Percentiles rank a stretch among this genome's conserved stretches.
These are phyloP conservation scores for Stephania cephalantha DNA, from an alignment of 164 flowering plant genomes.

Conservation along the genomic window DNA sequence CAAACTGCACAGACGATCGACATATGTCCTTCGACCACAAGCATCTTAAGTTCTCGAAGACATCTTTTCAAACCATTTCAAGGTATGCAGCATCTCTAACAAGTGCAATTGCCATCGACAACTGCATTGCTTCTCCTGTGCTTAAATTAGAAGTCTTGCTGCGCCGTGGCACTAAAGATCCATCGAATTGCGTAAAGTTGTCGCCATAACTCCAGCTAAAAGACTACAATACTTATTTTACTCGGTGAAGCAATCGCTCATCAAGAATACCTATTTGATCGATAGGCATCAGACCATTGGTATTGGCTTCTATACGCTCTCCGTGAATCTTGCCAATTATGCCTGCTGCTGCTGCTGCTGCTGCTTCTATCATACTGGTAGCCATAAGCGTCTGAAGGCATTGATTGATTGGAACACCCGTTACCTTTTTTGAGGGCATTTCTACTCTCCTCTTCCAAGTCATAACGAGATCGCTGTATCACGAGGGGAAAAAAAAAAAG, in stretches of 20 bases:
- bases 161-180: background rate
- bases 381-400: constrained; percentile 25
- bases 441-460: constrained; percentile 66
- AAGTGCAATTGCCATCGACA: background rate
- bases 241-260: background rate
- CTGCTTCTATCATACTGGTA: constrained; percentile 30
- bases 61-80: background rate
- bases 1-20: background rate
- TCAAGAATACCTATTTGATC: constrained; percentile 12
- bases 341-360: constrained; percentile 15
- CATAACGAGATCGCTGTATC: constrained; percentile 62
- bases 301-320: constrained; percentile 27
- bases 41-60: background rate
- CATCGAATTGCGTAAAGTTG: background rate
- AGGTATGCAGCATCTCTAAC: background rate
- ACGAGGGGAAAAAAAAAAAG: constrained; percentile 4
- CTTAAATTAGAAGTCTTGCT: background rate
- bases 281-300: constrained; percentile 25
- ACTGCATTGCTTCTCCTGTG: background rate
- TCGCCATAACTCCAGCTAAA: background rate
- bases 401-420: constrained; percentile 22
- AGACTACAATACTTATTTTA: background rate
- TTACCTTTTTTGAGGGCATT: constrained; percentile 40
- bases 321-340: constrained; percentile 36
- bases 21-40: background rate